These are phyloP conservation scores for Globisporangium nagaii DNA, from an alignment of 352 stramenopile genomes.

Conservation along the genomic window DNA sequence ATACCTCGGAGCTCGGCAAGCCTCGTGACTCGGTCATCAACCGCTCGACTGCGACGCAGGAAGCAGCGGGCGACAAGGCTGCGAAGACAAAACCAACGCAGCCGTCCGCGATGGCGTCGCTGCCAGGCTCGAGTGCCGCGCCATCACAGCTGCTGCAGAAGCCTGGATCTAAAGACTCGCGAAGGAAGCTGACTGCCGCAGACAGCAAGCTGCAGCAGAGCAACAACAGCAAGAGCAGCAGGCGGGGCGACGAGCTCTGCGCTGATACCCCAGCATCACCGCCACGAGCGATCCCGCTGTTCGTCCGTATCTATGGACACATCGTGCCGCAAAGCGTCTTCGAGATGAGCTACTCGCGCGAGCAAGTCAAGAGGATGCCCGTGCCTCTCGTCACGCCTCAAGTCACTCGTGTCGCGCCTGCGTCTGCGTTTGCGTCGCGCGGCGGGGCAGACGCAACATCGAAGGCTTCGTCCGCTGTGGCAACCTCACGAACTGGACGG, in stretches of 20 bases:
- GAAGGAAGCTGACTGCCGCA: neutral
- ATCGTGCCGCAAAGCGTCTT: constrained; percentile 43
- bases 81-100: neutral
- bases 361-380: constrained; percentile 26
- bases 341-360: constrained; percentile 39
- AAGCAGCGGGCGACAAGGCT: constrained; percentile 32
- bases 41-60: constrained; percentile 54
- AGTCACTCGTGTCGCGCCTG: neutral
- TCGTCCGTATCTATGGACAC: constrained; percentile 51
- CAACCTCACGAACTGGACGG: neutral
- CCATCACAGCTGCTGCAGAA: neutral
- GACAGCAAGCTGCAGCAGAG: neutral
- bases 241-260: neutral
- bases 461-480: neutral
- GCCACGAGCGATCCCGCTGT: constrained; percentile 21
- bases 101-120: neutral
- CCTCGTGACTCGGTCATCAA: constrained; percentile 44
- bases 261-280: neutral
- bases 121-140: neutral
- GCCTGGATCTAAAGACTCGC: neutral
- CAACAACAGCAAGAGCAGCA: constrained; percentile 10
- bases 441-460: neutral
- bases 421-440: neutral
- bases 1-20: constrained; percentile 6
- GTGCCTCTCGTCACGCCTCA: constrained; percentile 16